These are phyloP conservation scores for Colletotrichum limetticola DNA, from an alignment of 2,329 filamentous ascomycete genomes.

Conservation along the genomic window DNA sequence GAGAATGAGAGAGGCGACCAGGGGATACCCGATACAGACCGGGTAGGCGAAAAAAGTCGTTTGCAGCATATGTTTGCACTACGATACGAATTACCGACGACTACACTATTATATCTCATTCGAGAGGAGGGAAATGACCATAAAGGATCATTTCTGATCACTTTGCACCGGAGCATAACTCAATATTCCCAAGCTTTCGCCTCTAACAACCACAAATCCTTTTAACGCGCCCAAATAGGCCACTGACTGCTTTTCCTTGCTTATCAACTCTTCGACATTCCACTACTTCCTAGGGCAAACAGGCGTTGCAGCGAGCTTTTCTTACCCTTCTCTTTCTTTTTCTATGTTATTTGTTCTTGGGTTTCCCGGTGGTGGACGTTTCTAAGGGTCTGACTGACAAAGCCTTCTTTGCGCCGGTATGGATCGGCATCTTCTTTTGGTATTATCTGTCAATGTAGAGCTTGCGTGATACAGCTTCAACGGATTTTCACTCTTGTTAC, in stretches of 20 bases:
- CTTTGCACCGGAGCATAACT: neutral
- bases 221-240: neutral
- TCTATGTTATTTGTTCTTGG: neutral
- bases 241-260: neutral
- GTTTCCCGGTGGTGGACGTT: neutral
- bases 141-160: neutral
- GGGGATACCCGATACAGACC: neutral
- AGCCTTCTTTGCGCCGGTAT: neutral
- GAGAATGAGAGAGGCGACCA: neutral
- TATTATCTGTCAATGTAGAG: neutral
- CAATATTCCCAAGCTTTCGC: neutral
- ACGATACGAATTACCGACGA: neutral
- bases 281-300: neutral
- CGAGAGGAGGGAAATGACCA: neutral
- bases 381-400: neutral
- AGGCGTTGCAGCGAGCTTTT: constrained; percentile 7
- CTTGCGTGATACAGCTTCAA: neutral
- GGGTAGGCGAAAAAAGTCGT: neutral
- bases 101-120: neutral
- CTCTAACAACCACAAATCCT: neutral
- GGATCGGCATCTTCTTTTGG: neutral
- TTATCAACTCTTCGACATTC: neutral
- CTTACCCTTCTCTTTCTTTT: neutral
- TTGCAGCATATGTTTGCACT: neutral
- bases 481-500: neutral